Conservation (phyloP, 2,329 filamentous ascomycete genomes). For the Diaporthe caulivora region DNA sequence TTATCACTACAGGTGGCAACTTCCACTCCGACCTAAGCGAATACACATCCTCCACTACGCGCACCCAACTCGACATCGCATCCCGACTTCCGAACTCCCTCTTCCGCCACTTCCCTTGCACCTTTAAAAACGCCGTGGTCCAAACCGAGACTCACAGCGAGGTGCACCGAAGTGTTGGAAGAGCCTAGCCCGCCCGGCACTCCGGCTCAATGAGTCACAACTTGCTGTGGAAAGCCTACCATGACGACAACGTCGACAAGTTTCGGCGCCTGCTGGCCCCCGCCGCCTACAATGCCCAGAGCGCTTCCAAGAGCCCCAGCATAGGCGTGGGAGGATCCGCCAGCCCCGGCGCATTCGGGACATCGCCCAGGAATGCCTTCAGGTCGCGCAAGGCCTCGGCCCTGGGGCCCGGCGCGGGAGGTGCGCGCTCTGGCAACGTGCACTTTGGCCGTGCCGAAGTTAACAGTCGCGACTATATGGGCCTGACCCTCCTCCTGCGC, state of each 20-base stretch:
- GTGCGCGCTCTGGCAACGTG: conserved; percentile 58
- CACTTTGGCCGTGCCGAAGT: conserved; percentile 73
- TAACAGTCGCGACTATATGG: conserved; percentile 85
- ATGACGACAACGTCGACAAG: conserved; percentile 96
- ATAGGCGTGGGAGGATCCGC: conserved; percentile 53
- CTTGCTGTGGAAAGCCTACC: conserved; percentile 95
- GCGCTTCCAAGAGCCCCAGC: conserved; percentile 65
- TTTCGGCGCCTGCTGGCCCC: conserved; percentile 91
- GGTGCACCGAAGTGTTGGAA: conserved; percentile 73
- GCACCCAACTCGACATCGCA: background rate
- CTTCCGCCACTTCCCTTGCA: conserved; percentile 57
- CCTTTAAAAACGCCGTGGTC: conserved; percentile 96
- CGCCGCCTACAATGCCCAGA: conserved; percentile 70
- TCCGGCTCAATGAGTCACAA: conserved; percentile 78
- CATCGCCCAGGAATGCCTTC: conserved; percentile 61
- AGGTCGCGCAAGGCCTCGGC: conserved; percentile 69
- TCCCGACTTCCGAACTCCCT: conserved; percentile 30
- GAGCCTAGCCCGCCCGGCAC: conserved; percentile 50
- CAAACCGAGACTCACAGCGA: conserved; percentile 84
- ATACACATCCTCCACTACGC: background rate
- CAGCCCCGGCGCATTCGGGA: conserved; percentile 54
- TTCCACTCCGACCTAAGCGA: conserved; percentile 11
- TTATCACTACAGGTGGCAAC: conserved; percentile 29
- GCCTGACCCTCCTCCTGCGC: conserved; percentile 86
- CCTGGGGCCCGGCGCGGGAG: conserved; percentile 57